These are phyloP conservation scores for Populus tomentosa DNA, from an alignment of 441 rosid genomes.

Conservation along the genomic window DNA sequence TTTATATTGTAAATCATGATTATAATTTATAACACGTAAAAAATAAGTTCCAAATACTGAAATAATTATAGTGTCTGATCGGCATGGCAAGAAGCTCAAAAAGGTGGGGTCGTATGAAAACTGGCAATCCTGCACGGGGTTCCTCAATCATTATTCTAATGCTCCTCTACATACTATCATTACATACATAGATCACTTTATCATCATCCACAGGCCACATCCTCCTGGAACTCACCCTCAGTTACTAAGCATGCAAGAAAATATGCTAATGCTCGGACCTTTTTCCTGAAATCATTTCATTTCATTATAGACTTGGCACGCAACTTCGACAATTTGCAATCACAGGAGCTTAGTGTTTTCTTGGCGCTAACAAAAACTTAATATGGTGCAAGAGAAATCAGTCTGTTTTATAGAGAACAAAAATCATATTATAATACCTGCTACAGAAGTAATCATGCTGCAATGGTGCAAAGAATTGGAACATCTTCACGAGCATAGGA, in stretches of 20 bases:
- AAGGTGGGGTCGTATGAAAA: no score
- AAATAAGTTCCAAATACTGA: no score
- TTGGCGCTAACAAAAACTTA: not conserved
- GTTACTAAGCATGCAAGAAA: not conserved
- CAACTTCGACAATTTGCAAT: not conserved
- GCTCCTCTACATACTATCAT: no score
- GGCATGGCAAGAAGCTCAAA: no score
- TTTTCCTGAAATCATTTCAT: not conserved
- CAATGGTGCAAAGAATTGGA: constrained; percentile 7
- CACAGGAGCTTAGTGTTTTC: not conserved
- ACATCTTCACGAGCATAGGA: constrained; percentile 4
- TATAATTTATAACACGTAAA: no score
- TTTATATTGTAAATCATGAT: no score
- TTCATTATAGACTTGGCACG: not conserved
- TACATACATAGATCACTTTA: no score
- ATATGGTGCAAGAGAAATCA: not conserved
- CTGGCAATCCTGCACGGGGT: no score
- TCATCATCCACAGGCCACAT: no score
- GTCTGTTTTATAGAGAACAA: not conserved
- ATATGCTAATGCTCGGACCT: not conserved
- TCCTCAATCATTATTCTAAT: no score
- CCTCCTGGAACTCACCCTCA: not conserved
- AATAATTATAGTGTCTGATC: no score
- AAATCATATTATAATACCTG: not conserved
- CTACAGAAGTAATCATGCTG: not conserved